Conservation (phyloP, 2,329 filamentous ascomycete species). For the Cytospora paraplurivora region DNA sequence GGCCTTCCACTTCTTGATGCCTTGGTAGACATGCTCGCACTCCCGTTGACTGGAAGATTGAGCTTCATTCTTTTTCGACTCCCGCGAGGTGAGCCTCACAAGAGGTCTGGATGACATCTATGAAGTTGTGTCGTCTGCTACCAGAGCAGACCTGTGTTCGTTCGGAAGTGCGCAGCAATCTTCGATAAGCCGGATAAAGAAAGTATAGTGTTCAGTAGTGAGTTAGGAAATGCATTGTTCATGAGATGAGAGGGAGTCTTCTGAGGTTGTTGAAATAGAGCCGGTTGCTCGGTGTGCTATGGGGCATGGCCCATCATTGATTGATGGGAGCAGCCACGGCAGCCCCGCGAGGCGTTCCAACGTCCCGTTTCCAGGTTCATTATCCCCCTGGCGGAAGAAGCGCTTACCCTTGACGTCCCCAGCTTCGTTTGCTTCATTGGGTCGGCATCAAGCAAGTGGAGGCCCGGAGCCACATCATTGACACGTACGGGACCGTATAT, state of each 20-base stretch:
- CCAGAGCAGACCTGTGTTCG: conserved; percentile 9
- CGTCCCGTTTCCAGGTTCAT: conserved; percentile 1
- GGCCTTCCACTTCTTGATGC: conserved; percentile 28
- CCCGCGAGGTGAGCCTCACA: conserved; percentile 7
- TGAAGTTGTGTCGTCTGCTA: conserved; percentile 4
- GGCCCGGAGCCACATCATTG: conserved; percentile 13
- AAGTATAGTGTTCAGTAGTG: conserved; percentile 8
- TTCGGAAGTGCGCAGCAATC: conserved; percentile 24
- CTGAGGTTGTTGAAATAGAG: conserved; percentile 9
- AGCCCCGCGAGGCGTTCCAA: conserved; percentile 8
- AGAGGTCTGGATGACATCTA: conserved; percentile 13
- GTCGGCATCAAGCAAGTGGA: conserved; percentile 7
- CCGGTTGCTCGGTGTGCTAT: conserved; percentile 14
- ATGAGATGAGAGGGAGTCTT: neutral
- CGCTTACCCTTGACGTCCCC: conserved; percentile 1
- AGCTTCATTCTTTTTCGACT: conserved; percentile 8
- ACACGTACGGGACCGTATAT: conserved; percentile 23
- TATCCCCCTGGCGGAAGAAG: conserved; percentile 2
- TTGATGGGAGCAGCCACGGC: conserved; percentile 10
- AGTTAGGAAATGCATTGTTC: neutral
- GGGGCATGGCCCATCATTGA: neutral
- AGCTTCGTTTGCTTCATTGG: conserved; percentile 17
- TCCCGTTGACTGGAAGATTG: conserved; percentile 20
- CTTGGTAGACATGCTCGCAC: conserved; percentile 26
- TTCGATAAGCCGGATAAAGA: neutral